These are phyloP conservation scores for Porodaedalea pini DNA, from an alignment of 1,284 basidiomycete species.

Conservation along the genomic window DNA sequence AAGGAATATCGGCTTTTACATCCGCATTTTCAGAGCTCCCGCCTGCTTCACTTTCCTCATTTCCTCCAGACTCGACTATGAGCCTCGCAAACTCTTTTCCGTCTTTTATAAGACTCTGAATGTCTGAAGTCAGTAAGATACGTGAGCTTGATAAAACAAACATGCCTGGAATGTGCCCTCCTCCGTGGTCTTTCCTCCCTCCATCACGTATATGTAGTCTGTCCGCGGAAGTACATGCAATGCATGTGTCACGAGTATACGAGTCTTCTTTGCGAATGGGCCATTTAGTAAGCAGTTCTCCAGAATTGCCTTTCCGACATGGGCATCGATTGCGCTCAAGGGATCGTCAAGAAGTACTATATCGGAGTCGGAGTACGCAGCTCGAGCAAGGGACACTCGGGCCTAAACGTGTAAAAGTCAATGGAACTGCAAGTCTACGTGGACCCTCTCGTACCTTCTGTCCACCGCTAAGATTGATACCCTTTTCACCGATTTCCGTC, in stretches of 20 bases:
- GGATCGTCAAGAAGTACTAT: constrained; percentile 74
- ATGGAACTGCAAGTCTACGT: too few relatives aligned
- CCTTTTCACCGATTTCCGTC: constrained; percentile 85
- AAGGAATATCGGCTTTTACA: constrained; percentile 27
- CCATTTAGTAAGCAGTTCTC: constrained; percentile 45
- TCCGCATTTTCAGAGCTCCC: constrained; percentile 24
- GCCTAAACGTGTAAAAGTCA: too few relatives aligned
- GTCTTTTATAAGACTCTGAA: constrained; percentile 48
- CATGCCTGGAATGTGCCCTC: constrained; percentile 66
- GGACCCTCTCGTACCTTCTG: constrained; percentile 41
- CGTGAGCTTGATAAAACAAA: constrained; percentile 44
- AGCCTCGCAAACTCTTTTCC: constrained; percentile 54
- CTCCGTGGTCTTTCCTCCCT: constrained; percentile 84
- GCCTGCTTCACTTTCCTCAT: constrained; percentile 28
- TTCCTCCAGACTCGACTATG: constrained; percentile 58
- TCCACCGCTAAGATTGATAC: constrained; percentile 65
- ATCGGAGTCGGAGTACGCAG: constrained; percentile 72
- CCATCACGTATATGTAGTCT: constrained; percentile 76
- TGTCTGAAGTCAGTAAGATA: constrained; percentile 1
- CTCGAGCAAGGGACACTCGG: constrained; percentile 76
- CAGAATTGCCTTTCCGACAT: constrained; percentile 58
- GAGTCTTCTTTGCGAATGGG: constrained; percentile 57
- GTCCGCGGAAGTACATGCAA: constrained; percentile 67
- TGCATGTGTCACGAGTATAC: constrained; percentile 80
- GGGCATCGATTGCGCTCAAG: constrained; percentile 71